Percentiles rank a stretch among this genome's conserved stretches.
Conservation (phyloP, 441 rosid genomes). For the Aquilaria agallochum region DNA sequence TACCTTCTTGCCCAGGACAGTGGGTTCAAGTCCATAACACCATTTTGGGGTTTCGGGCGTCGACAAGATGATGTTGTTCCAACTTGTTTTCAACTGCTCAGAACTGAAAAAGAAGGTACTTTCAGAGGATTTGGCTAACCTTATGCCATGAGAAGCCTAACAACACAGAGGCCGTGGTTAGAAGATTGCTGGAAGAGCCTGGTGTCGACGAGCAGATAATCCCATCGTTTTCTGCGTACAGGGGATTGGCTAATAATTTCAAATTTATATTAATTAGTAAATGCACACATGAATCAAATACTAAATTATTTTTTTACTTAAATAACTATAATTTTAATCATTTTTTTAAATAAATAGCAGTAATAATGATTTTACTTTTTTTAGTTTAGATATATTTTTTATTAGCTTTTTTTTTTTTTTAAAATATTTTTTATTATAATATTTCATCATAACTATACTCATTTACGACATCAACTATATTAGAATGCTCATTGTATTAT, state of each 20-base stretch:
- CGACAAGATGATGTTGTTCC: slow-evolving; percentile 40
- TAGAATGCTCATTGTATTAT: too few relatives aligned
- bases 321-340: too few relatives aligned
- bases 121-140: slow-evolving; percentile 33
- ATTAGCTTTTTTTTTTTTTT: too few relatives aligned
- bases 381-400: too few relatives aligned
- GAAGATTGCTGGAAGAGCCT: slow-evolving; percentile 25
- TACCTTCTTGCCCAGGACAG: slow-evolving; percentile 19
- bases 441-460: too few relatives aligned
- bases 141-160: not conserved
- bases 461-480: too few relatives aligned
- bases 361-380: too few relatives aligned
- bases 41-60: slow-evolving; percentile 33
- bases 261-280: too few relatives aligned
- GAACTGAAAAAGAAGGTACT: slow-evolving; percentile 23
- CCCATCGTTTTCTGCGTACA: not conserved
- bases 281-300: too few relatives aligned
- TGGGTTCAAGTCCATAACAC: slow-evolving; percentile 25
- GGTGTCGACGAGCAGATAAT: slow-evolving; percentile 17
- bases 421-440: too few relatives aligned
- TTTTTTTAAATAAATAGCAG: too few relatives aligned
- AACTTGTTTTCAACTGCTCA: slow-evolving; percentile 17
- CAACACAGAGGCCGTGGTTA: slow-evolving; percentile 15
- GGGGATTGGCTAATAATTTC: not conserved
- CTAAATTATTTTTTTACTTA: too few relatives aligned